Base-by-base conservation (phyloP, 139 green algal genomes). In the Pseudopediastrum boryanum region DNA sequence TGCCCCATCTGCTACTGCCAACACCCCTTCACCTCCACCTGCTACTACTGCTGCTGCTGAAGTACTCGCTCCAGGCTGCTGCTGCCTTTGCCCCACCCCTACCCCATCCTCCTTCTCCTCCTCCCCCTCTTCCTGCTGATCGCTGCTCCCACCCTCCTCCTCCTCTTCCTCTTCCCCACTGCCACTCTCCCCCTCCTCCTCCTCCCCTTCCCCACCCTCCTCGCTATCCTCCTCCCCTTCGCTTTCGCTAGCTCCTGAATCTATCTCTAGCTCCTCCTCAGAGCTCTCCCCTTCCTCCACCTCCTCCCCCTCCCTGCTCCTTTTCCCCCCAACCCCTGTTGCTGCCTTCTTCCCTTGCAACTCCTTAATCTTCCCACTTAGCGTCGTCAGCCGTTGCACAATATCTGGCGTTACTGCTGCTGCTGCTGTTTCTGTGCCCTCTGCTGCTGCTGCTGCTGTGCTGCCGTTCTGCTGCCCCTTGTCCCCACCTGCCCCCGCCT, bases 121-220 rank as follows among this genome's bases (percentile, higher is more conserved):
- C n/a, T 84, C 81, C 13, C 81, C 62, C 27, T 82, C 74, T 23
- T 85, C 77, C 58, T 83, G 71, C 23, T 84, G 83, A 3, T 84
- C 81, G 0, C 21, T 65, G 42, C 54, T 33, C 43, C 73, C 72
- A 9, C 76, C 79, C 39, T 78, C 80, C 69, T 78, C 42, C 46
- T 81, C 59, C 38, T 69, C 50, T 4, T 78, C 82, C 6, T 75
- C 77, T 36, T 85, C 70, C 3, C 42, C 71, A 27, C 54, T 46
- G 42, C 78, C 76, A 8, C 69, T 70, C 33, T 71, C 80, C 59
- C 67, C 43, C 31, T 79, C 71, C 16, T 64, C 76, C 0, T 71
- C 83, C 4, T 76, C 75, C n/a, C 80, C 71, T 21, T 58, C 43
- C 1, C 69, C 71, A 27, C 63, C 79, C 0, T 56, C 63, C 8